phyloP scores from a whole-genome alignment of 768 basidiomycete genomes.

The Amanita muscaria region DNA sequence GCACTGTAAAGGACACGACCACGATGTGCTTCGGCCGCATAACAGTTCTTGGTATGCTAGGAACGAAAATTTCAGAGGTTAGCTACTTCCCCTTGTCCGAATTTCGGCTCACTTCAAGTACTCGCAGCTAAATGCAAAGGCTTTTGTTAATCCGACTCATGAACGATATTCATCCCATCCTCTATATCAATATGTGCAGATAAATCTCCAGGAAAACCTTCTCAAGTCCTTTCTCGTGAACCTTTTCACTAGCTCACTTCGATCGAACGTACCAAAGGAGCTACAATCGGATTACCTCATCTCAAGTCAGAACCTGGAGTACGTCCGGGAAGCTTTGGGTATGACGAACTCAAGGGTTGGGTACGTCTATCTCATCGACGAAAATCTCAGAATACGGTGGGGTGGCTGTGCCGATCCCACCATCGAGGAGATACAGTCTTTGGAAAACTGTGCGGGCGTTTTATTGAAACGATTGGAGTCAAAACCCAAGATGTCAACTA shows the following conservation, averaged over 20 bases:
- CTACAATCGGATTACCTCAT: conserved; percentile 69
- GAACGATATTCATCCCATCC: conserved; percentile 44
- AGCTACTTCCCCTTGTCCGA: conserved; percentile 11
- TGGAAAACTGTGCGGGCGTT: conserved; percentile 63
- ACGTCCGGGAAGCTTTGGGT: conserved; percentile 74
- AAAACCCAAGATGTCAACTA: conserved; percentile 12
- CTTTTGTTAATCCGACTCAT: conserved; percentile 55
- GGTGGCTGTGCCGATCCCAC: conserved; percentile 84
- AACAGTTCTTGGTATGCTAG: conserved; percentile 75
- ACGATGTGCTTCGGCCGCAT: conserved; percentile 67
- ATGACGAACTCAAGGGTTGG: conserved; percentile 88
- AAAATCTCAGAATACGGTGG: conserved; percentile 82
- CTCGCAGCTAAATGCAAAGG: conserved; percentile 64
- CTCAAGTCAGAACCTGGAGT: conserved; percentile 79
- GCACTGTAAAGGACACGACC: conserved; percentile 61
- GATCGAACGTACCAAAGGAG: conserved; percentile 50
- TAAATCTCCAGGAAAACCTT: conserved; percentile 92
- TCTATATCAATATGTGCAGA: conserved; percentile 66
- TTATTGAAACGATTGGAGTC: conserved; percentile 51
- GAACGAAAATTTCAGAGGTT: conserved; percentile 84
- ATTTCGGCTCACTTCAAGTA: neutral
- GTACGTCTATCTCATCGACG: conserved; percentile 87
- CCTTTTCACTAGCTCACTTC: conserved; percentile 71
- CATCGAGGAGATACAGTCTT: conserved; percentile 55
- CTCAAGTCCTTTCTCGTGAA: conserved; percentile 87